These are phyloP conservation scores for Mucor racemosus DNA, from an alignment of 371 early-diverging fungal genomes.

Conservation along the genomic window DNA sequence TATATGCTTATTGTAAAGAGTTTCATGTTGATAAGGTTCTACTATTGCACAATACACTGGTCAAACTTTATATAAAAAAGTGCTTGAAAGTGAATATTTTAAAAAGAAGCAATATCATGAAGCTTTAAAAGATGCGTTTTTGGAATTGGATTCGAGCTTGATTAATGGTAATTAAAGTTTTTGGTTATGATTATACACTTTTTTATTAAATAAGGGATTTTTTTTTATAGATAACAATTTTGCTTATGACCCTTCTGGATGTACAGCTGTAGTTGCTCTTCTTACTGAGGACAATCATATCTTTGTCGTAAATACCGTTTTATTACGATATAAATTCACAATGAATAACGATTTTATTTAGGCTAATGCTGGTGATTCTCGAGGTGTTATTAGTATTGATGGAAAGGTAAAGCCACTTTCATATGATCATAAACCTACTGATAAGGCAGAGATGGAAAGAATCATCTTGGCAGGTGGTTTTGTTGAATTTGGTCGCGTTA, in stretches of 20 bases:
- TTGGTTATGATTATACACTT: neutral
- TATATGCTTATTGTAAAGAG: neutral
- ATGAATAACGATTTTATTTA: neutral
- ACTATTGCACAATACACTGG: constrained; percentile 87
- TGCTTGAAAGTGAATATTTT: constrained; percentile 68
- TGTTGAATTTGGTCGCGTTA: constrained; percentile 94
- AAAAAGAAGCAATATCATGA: constrained; percentile 62
- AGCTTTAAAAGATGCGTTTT: constrained; percentile 82
- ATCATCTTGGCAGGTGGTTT: constrained; percentile 91
- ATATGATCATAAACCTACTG: constrained; percentile 92
- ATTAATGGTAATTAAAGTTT: constrained; percentile 56
- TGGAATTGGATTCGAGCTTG: constrained; percentile 78
- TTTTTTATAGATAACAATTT: constrained; percentile 62
- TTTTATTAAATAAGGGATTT: no score
- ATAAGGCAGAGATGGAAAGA: constrained; percentile 75
- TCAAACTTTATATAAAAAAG: constrained; percentile 69
- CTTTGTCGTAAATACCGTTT: constrained; percentile 25
- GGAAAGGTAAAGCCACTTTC: constrained; percentile 80
- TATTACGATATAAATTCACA: neutral
- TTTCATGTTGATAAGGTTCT: constrained; percentile 40
- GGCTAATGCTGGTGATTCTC: constrained; percentile 94
- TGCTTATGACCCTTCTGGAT: constrained; percentile 83
- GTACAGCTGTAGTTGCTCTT: constrained; percentile 83
- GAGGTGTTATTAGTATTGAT: constrained; percentile 75
- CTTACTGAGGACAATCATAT: constrained; percentile 32